phyloP scores from a whole-genome alignment of 352 stramenopile species.

The Globisporangium perplexum region DNA sequence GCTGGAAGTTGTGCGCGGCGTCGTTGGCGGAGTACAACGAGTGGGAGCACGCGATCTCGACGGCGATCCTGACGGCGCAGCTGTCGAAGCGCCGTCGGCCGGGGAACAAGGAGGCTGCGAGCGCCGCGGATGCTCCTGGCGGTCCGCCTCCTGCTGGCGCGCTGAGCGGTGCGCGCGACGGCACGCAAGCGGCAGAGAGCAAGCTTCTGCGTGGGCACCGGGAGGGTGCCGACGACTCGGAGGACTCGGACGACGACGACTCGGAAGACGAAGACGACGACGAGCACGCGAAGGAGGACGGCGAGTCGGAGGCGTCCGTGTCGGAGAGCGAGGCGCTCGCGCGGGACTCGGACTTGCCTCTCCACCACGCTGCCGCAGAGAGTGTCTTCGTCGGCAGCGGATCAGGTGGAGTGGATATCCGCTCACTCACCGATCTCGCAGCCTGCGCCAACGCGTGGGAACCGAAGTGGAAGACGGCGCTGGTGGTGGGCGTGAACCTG shows the following conservation, averaged over 20 bases:
- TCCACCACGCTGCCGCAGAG: too few relatives aligned
- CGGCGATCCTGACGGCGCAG: slow-evolving; percentile 51
- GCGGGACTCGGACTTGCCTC: too few relatives aligned
- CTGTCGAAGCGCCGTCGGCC: slow-evolving; percentile 30
- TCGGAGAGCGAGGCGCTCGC: too few relatives aligned
- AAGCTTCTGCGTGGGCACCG: slow-evolving; percentile 2
- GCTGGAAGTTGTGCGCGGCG: slow-evolving; percentile 65
- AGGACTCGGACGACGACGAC: slow-evolving; percentile 38
- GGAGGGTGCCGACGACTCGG: slow-evolving; percentile 9
- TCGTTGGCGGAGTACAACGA: slow-evolving; percentile 52
- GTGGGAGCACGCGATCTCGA: slow-evolving; percentile 75
- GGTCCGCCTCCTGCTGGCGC: not conserved
- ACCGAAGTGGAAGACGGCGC: slow-evolving; percentile 6
- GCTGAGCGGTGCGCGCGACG: too few relatives aligned
- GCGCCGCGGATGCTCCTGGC: not conserved
- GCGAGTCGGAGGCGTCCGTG: too few relatives aligned
- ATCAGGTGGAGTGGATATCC: too few relatives aligned
- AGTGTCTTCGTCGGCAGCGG: too few relatives aligned
- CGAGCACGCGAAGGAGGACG: slow-evolving; percentile 21
- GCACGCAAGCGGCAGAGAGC: not conserved
- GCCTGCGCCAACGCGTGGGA: not conserved
- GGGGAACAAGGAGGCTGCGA: slow-evolving; percentile 5
- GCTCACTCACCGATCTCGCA: too few relatives aligned
- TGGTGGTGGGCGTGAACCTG: slow-evolving; percentile 5
- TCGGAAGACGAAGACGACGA: slow-evolving; percentile 32